phyloP scores from a whole-genome alignment of 768 basidiomycete species.

The Trametes coccinea region DNA sequence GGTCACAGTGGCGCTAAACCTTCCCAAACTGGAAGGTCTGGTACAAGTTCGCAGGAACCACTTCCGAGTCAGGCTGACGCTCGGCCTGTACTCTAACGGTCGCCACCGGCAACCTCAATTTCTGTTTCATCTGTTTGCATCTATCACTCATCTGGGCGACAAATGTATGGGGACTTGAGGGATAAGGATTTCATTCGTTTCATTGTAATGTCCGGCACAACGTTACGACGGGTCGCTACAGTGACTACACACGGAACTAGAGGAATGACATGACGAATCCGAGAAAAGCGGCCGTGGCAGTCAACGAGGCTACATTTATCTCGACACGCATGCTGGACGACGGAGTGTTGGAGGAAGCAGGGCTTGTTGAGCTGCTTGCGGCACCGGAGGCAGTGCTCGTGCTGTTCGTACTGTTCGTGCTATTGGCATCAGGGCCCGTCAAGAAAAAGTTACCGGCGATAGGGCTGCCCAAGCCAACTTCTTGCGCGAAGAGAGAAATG shows the following conservation, averaged over 20 bases:
- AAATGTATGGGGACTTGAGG: no score
- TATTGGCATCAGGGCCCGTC: conserved; percentile 26
- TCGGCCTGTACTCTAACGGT: no score
- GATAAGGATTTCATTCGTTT: no score
- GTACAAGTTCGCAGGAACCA: conserved; percentile 1
- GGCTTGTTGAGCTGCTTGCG: background rate
- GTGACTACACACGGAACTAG: background rate
- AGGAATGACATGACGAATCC: conserved; percentile 1
- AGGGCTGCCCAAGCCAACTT: conserved; percentile 30
- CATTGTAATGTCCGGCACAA: no score
- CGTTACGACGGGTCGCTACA: no score
- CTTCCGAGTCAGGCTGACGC: no score
- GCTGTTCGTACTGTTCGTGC: background rate
- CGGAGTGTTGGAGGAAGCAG: background rate
- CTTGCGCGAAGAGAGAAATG: conserved; percentile 33
- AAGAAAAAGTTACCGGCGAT: conserved; percentile 38
- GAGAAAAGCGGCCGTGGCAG: background rate
- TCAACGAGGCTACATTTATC: background rate
- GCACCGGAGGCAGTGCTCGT: conserved; percentile 3
- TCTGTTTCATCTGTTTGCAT: no score
- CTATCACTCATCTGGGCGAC: no score
- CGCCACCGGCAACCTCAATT: no score
- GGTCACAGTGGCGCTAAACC: background rate
- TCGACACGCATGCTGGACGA: conserved; percentile 4
- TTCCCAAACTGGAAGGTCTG: conserved; percentile 6